Evolutionary conservation across 2,329 filamentous ascomycete species (phyloP).

Genomic region (Fusarium tupiense): DNA sequence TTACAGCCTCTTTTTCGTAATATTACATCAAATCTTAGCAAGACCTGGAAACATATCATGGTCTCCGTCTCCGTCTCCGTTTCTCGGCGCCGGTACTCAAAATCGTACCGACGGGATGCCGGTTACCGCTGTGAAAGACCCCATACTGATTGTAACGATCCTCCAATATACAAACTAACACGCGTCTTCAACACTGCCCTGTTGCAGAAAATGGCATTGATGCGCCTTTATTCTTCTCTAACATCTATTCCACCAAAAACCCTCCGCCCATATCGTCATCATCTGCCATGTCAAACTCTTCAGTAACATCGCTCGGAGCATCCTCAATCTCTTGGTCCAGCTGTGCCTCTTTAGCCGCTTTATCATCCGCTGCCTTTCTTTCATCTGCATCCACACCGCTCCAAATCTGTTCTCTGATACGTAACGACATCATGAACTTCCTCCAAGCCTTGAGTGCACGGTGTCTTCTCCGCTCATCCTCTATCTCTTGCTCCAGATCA

Average conservation of each 20-base stretch:
- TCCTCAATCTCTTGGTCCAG: slow-evolving; percentile 49
- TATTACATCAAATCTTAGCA: neutral
- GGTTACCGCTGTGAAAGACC: neutral
- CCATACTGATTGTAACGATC: neutral
- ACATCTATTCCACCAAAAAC: slow-evolving; percentile 52
- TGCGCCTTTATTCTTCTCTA: neutral
- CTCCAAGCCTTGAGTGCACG: slow-evolving; percentile 73
- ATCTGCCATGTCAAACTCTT: slow-evolving; percentile 56
- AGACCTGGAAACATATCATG: neutral
- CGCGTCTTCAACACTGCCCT: neutral
- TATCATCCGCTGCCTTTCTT: slow-evolving; percentile 52
- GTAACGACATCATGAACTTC: slow-evolving; percentile 79
- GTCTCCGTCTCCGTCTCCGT: neutral
- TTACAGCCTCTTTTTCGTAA: slow-evolving; percentile 4
- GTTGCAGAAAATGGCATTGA: neutral
- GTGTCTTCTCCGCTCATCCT: slow-evolving; percentile 76
- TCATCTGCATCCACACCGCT: slow-evolving; percentile 62
- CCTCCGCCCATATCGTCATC: slow-evolving; percentile 58
- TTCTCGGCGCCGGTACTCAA: neutral
- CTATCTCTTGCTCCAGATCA: slow-evolving; percentile 71
- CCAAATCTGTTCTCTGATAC: slow-evolving; percentile 79
- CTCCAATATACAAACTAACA: neutral
- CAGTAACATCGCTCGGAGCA: slow-evolving; percentile 54
- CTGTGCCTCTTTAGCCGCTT: slow-evolving; percentile 50
- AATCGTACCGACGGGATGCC: neutral